A percentile compares a stretch with the other conserved stretches of the same genome.
phyloP scores from a whole-genome alignment of 768 basidiomycete species.

The Podaxis pistillaris region DNA sequence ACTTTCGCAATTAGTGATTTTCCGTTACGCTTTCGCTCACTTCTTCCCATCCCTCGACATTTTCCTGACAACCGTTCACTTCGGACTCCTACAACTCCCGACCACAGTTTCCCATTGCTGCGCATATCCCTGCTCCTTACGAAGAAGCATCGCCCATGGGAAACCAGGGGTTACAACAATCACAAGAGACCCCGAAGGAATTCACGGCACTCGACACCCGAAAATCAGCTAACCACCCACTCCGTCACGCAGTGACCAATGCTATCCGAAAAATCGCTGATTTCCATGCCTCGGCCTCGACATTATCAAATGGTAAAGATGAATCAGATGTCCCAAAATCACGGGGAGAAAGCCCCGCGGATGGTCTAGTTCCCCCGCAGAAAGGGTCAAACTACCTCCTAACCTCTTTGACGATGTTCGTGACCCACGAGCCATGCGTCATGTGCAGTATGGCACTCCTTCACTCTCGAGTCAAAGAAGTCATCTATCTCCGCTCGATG shows the following conservation, averaged over 20 bases:
- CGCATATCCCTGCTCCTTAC: constrained; percentile 61
- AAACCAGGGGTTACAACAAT: constrained; percentile 12
- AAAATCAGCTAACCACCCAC: constrained; percentile 62
- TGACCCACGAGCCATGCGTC: constrained; percentile 95
- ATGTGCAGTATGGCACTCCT: constrained; percentile 98
- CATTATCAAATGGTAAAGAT: background rate
- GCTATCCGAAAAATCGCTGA: constrained; percentile 67
- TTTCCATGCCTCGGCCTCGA: constrained; percentile 34
- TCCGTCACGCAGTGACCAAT: constrained; percentile 85
- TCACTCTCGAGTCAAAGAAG: constrained; percentile 90
- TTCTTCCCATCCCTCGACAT: background rate
- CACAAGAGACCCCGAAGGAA: constrained; percentile 19
- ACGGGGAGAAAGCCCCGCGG: constrained; percentile 1
- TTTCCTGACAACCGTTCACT: background rate
- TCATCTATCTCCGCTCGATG: constrained; percentile 76
- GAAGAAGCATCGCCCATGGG: constrained; percentile 24
- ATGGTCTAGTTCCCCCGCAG: constrained; percentile 19
- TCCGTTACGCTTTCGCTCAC: constrained; percentile 7
- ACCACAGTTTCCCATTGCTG: constrained; percentile 70
- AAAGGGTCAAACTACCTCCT: constrained; percentile 88
- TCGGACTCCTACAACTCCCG: constrained; percentile 2
- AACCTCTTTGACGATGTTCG: constrained; percentile 80
- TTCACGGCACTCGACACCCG: constrained; percentile 74
- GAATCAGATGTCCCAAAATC: constrained; percentile 12
- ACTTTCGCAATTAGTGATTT: background rate